Evolutionary conservation across 2,329 filamentous ascomycete genomes (phyloP), one percentile per base, ranked within the genome.

Genomic region (Zymoseptoria crescenta): DNA sequence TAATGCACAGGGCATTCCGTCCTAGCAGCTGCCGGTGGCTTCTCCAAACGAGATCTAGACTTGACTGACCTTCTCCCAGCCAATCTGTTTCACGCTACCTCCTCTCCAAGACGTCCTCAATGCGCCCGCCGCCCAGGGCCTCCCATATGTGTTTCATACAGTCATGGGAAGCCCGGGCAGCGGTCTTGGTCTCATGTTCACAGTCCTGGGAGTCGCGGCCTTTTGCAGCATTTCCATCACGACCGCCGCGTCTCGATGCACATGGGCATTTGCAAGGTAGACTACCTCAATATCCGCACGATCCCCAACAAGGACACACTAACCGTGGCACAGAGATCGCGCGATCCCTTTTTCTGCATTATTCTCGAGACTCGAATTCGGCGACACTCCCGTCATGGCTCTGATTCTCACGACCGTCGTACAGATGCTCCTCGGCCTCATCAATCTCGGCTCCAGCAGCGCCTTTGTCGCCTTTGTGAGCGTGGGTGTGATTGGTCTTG

Each of bases 401-500:
- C 65, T 79, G 9, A 63, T 72, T n/a, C 70, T 80, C 4, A 65
- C 77, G 6, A 80, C 77, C 0, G 62, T 77, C 1, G 72, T 78
- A 4, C 74, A 80, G 53, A 75, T 79, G 74, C 71, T 80, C 1
- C 73, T 80, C 1, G 77, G 77, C 0, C 67, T 80, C 10, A 79
- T 80, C 64, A 79, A 79, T 53, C 70, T 81, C 1, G 78, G 78
- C 5, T 76, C 72, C 56, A 72, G 73, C 4, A 75, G 72, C 54
- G 78, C 79, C 2, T 80, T 80, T 64, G 77, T 74, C 0, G 78
- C 77, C 1, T 80, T 80, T 55, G 75, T 76, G 8, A 79, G 77
- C 1, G 80, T 83, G 1, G 81, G 81, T 2, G 81, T 83, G 19
- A 81, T 84, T 55, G 80, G 77, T 0, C 72, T 84, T 24, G 80